Base-by-base conservation (phyloP, 1,139 yeast genomes). In the Lodderomyces parapsilosis region DNA sequence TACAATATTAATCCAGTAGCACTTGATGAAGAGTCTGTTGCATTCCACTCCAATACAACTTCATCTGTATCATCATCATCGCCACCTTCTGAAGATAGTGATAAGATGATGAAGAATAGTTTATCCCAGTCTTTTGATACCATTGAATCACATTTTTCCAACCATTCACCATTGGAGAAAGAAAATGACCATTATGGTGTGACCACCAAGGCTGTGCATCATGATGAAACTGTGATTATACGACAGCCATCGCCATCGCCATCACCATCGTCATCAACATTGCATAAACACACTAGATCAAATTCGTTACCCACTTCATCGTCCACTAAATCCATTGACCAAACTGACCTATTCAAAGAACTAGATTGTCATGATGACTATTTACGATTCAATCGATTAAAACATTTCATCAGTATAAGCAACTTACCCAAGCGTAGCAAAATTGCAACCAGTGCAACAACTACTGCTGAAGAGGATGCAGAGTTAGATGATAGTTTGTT, bases 1-100 rank as follows among this genome's bases (percentile, higher is more conserved):
- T 73, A 70, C 50, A 70, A 63, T 30, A 52, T 69, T 33, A 71
- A 69, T 45, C 76, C 75, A 2, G 50, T 69, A 38, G 64, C 56
- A 43, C 42, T 55, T 43, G 49, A 50, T 42, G 52, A 49, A 36
- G 43, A 51, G n/a, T 23, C 43, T 9, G 15, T 25, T 15, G 39
- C 24, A 25, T 7, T 15, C 11, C n/a, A 20, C 9, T 42, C 49
- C 7, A 33, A 49, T 13, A 32, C 43, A 10, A 36, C 41, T 35
- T 37, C 40, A n/a, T 31, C 36, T 9, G n/a, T 32, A 11, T 6
- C 27, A n/a, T 31, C 41, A 5, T 38, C 40, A 14, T 25, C 35
- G 4, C 19, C 17, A 4, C 35, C 41, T 13, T 33, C 41, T 30
- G 47, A 44, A n/a, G 44, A 41, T 11, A 39, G 40, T 37, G 35